Conservation (phyloP, 1,284 basidiomycete species). For the Leccinum subrobustum region DNA sequence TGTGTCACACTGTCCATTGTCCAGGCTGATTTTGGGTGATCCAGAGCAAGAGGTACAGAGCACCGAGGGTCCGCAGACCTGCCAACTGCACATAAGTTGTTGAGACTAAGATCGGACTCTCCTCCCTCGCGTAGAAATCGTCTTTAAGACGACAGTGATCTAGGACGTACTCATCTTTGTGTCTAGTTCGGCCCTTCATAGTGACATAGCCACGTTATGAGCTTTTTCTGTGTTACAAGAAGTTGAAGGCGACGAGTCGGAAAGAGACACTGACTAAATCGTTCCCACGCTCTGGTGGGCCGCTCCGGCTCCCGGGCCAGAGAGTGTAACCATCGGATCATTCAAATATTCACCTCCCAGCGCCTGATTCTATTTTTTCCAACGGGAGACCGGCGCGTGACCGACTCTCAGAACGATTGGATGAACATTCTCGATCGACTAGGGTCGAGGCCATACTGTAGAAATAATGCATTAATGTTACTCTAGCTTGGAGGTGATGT, state of each 20-base stretch:
- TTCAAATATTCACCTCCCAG: no score
- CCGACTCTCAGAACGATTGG: background rate
- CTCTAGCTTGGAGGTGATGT: no score
- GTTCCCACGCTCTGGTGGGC: background rate
- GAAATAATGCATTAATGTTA: no score
- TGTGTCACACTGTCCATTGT: background rate
- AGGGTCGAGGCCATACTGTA: background rate
- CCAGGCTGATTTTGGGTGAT: background rate
- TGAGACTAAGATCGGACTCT: background rate
- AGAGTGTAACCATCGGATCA: no score
- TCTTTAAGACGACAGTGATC: background rate
- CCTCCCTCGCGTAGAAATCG: background rate
- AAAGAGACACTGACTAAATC: background rate
- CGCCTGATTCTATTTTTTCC: no score
- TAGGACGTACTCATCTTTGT: background rate
- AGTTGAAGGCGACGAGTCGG: background rate
- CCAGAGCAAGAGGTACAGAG: no score
- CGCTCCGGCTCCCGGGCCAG: no score
- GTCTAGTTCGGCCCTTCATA: background rate
- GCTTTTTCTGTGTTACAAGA: background rate
- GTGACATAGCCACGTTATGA: background rate
- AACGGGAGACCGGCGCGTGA: no score
- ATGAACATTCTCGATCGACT: background rate
- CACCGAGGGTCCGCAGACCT: no score
- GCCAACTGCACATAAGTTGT: background rate